Base-by-base conservation (phyloP, 2,329 filamentous ascomycete genomes). In the Chalaropsis thielavioides region DNA sequence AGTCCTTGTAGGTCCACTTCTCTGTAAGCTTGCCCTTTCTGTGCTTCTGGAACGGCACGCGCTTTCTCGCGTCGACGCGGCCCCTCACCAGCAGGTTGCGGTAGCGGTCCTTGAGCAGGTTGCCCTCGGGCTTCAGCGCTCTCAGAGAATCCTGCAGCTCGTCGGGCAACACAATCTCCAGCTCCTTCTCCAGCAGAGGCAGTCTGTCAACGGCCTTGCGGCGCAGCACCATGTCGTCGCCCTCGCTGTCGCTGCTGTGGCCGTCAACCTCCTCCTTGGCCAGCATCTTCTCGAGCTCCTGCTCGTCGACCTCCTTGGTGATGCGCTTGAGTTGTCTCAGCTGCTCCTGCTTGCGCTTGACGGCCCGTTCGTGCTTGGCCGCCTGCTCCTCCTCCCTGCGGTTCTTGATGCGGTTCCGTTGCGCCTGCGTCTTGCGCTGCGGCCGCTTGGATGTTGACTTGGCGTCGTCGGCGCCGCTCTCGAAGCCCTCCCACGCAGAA, bases 1-100 rank as follows among this genome's bases (percentile, higher is more conserved):
- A 99, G 74, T 99, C 94, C 81, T 99, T 99, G 79, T 96, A 89
- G 56, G 87, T 85, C 94, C 94, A 99, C 77, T 97, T 99, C 82
- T 97, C 94, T 6, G 90, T 96, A 62, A 85, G 76, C 74, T 89
- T 90, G 70, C 79, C 85, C 80, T 86, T 92, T 68, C 84, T 83
- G 79, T 94, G 89, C 81, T 89, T 95, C 71, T 82, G 82, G 77
- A 94, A 92, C 6, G 86, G 83, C 66, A 92, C 83, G 63, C 86
- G 86, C 73, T 87, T 87, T 70, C 94, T 82, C 61, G 83, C 83
- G 79, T 99, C 94, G 68, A 99, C 77, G 77, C 94, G 95, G 67
- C 94, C 94, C 68, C 91, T 84, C 41, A 97, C 82, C 68, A 97
- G 79, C 76, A 97, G 80, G 74, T 84, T 97, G 68, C 94, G 81